Base-by-base conservation (phyloP, 768 basidiomycete species). In the Pleurotus platypus region DNA sequence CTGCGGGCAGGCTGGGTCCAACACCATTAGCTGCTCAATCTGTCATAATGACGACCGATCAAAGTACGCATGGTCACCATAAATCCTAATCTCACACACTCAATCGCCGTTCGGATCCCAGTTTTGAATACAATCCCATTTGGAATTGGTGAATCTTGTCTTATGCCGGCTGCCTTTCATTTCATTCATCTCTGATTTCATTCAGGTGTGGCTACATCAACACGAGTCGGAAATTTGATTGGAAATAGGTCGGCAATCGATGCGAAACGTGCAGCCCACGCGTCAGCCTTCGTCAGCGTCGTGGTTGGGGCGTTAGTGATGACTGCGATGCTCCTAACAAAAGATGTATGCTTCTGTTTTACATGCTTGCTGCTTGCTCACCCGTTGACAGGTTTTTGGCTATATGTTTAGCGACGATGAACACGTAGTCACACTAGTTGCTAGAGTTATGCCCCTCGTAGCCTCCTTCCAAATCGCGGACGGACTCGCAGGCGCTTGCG, bases 381-480 rank as follows among this genome's bases (percentile, higher is more conserved):
- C 13, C 45, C 46, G 18, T 55, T 15, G 15, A 13, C 56, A 86
- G 88, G 74, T 78, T 15, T 88, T 80, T 57, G 89, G 89, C 0
- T 84, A 83, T 62, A 61, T 88, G 3, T 90, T 85, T 70, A 90
- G 85, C 61, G 78, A 89, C 56, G 86, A 90, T 60, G 66, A 57
- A 30, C 80, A 83, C 57, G 79, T 80, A 9, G 82, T 87, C 11
- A 39, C 58, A 5, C 70, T 87, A 15, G 87, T 92, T 27, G 82
- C 85, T 2, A 71, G 75, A 24, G 83, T 92, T 40, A 78, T 92
- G 65, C 89, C 90, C 0, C 76, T 89, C 20, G 87, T 95, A 8
- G 85, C 86, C 11, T 78, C 87, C 3, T 88, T 85, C 68, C 88
- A 94, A 69, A 80, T 94, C 2, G 86, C 91, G 39, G 94, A 97